These are phyloP conservation scores for Anthracocystis panici-leucophaei DNA, from an alignment of 1,284 basidiomycete genomes.

Conservation along the genomic window DNA sequence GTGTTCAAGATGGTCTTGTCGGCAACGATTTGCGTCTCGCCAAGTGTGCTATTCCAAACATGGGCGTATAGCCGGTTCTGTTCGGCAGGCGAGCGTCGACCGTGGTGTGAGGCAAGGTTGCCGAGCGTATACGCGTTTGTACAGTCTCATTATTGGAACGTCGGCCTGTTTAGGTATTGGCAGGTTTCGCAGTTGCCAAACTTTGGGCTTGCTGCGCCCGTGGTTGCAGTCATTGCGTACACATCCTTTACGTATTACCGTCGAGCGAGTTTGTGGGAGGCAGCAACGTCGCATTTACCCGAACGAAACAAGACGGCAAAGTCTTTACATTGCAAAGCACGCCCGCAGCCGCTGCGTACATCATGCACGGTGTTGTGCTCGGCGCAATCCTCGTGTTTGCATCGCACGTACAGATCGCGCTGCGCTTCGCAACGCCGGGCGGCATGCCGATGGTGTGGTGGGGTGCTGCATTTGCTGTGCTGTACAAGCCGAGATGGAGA, in stretches of 20 bases:
- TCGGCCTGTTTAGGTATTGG: conserved; percentile 90
- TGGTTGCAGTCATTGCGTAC: conserved; percentile 63
- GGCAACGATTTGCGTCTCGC: conserved; percentile 68
- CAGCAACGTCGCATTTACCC: conserved; percentile 54
- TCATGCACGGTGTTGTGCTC: conserved; percentile 77
- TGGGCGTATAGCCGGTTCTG: conserved; percentile 80
- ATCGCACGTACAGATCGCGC: conserved; percentile 89
- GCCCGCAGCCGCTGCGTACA: conserved; percentile 74
- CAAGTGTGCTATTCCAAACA: conserved; percentile 80
- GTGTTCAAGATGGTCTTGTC: conserved; percentile 3
- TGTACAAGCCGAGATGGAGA: conserved; percentile 71
- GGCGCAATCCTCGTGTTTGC: conserved; percentile 77
- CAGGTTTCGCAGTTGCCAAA: conserved; percentile 84
- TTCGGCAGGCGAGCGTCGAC: conserved; percentile 50
- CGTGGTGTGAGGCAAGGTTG: conserved; percentile 78
- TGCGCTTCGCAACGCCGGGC: conserved; percentile 80
- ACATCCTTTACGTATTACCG: conserved; percentile 63
- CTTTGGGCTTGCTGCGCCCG: conserved; percentile 82
- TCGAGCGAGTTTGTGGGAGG: background rate
- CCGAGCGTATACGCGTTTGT: conserved; percentile 86
- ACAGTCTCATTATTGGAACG: conserved; percentile 86
- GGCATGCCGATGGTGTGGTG: conserved; percentile 84
- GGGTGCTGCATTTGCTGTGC: conserved; percentile 76
- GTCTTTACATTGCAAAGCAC: background rate
- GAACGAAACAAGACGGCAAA: too few relatives aligned